phyloP scores from a whole-genome alignment of 2,329 filamentous ascomycete species.

The Emmonsiellopsis sp. region DNA sequence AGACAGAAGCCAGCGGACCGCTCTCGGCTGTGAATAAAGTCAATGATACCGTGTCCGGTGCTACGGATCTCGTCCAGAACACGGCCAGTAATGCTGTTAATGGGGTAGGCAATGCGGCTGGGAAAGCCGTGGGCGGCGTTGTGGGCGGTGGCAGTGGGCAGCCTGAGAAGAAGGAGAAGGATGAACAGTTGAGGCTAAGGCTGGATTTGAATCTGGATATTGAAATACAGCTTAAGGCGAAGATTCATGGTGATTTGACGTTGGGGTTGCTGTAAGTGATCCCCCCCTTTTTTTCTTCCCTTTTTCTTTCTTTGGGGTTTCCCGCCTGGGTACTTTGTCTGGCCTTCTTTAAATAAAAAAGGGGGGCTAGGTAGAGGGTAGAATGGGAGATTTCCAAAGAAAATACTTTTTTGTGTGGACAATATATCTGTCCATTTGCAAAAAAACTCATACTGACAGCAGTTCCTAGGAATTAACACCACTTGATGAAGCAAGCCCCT shows the following conservation, averaged over 20 bases:
- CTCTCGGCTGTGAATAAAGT: constrained; percentile 49
- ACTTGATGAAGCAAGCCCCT: background rate
- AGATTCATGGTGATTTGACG: constrained; percentile 75
- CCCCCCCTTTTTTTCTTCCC: background rate
- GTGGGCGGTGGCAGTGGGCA: constrained; percentile 26
- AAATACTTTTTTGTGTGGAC: background rate
- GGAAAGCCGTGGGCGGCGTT: constrained; percentile 33
- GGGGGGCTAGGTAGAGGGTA: background rate
- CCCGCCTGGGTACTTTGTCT: background rate
- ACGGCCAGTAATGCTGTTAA: constrained; percentile 39
- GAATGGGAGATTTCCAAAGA: background rate
- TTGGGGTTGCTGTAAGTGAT: constrained; percentile 62
- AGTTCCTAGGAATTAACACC: constrained; percentile 4
- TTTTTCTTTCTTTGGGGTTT: background rate
- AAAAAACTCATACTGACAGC: background rate
- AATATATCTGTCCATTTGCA: background rate
- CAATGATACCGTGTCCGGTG: constrained; percentile 43
- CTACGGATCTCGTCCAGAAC: constrained; percentile 44
- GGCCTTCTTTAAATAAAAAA: background rate
- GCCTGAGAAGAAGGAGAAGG: constrained; percentile 34
- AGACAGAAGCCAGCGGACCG: constrained; percentile 33
- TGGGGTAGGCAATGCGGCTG: constrained; percentile 28
- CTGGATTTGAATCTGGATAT: constrained; percentile 73
- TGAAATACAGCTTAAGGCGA: constrained; percentile 76
- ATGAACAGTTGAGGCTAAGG: constrained; percentile 60